These are phyloP conservation scores for Ascocoryne sarcoides DNA, from an alignment of 2,329 filamentous ascomycete species.

Conservation along the genomic window DNA sequence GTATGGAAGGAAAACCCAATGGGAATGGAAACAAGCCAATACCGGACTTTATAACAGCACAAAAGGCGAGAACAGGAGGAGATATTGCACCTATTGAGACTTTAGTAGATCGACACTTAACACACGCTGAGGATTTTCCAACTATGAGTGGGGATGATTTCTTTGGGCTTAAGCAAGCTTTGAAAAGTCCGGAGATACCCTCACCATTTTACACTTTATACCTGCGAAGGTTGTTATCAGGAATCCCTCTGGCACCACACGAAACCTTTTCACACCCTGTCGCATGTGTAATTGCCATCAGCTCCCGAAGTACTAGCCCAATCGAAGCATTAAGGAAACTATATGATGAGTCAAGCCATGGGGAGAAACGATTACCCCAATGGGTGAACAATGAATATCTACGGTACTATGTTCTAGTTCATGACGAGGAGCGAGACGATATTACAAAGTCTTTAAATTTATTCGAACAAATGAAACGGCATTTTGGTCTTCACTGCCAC, in stretches of 20 bases:
- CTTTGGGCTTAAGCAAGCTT: constrained; percentile 31
- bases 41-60: constrained; percentile 10
- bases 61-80: constrained; percentile 31
- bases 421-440: constrained; percentile 93
- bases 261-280: constrained; percentile 95
- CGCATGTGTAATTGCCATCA: constrained; percentile 89
- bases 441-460: constrained; percentile 81
- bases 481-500: constrained; percentile 93
- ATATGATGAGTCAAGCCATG: constrained; percentile 76
- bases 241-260: constrained; percentile 68
- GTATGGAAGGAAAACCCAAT: constrained; percentile 18
- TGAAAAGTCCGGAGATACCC: constrained; percentile 32
- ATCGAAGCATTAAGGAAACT: constrained; percentile 80
- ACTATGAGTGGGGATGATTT: constrained; percentile 24
- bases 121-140: constrained; percentile 54
- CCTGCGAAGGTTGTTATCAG: constrained; percentile 72
- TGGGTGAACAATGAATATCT: constrained; percentile 92
- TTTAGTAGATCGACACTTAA: constrained; percentile 70
- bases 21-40: constrained; percentile 17
- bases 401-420: constrained; percentile 90
- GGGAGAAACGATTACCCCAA: constrained; percentile 61
- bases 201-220: constrained; percentile 83
- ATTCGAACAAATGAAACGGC: constrained; percentile 99
- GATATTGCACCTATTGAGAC: constrained; percentile 66
- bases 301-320: constrained; percentile 72